A percentile compares a stretch with the other conserved stretches of the same genome.
Evolutionary conservation across 352 stramenopile genomes (phyloP).

Genomic region (Pythium dissimile): DNA sequence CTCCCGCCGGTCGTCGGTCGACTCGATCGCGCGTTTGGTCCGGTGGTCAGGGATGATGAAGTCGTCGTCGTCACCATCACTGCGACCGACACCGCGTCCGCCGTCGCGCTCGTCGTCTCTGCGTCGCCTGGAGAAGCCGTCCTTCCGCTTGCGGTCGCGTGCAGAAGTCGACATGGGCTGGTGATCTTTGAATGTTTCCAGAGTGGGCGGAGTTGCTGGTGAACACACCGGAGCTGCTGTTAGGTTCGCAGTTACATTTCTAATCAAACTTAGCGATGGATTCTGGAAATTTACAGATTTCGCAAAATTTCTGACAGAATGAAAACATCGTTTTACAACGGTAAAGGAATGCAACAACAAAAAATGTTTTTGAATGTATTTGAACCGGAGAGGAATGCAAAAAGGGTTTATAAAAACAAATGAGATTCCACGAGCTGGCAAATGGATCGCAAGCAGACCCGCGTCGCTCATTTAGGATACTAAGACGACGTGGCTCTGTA

Average conservation of each 20-base stretch:
- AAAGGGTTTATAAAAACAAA: no score
- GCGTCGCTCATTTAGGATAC: no score
- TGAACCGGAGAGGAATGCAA: no score
- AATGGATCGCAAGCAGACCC: no score
- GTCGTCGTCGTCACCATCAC: constrained; percentile 16
- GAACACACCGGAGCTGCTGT: constrained; percentile 1
- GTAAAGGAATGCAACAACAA: no score
- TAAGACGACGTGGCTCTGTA: no score
- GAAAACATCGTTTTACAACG: no score
- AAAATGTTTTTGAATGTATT: no score
- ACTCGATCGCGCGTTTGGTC: constrained; percentile 14
- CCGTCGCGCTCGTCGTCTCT: constrained; percentile 12
- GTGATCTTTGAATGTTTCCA: not conserved
- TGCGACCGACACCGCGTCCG: constrained; percentile 1
- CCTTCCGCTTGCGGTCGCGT: constrained; percentile 14
- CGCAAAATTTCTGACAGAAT: no score
- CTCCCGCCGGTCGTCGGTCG: not conserved
- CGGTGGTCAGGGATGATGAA: constrained; percentile 25
- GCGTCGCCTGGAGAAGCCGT: constrained; percentile 25
- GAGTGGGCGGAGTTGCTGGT: not conserved
- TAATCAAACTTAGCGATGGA: no score
- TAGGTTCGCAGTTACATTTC: constrained; percentile 4
- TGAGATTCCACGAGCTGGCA: no score
- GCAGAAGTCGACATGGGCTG: not conserved
- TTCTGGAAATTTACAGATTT: no score